Conservation (phyloP, 164 flowering plant species). For the Stephania japonica region DNA sequence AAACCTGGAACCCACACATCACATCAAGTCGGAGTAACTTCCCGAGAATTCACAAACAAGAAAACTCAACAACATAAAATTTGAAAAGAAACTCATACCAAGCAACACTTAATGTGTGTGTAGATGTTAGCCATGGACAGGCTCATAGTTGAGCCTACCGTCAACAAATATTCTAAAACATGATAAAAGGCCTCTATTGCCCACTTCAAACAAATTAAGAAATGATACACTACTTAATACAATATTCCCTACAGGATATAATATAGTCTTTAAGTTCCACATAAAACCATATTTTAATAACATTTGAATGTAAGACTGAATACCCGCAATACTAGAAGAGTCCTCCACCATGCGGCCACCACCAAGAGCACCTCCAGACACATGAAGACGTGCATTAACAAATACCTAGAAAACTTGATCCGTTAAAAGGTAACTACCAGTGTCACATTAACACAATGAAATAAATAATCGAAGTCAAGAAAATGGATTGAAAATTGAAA, state of each 20-base stretch:
- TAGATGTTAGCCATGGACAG: too few species aligned
- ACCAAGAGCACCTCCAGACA: slow-evolving; percentile 99
- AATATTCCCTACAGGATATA: background rate
- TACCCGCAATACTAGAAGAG: slow-evolving; percentile 97
- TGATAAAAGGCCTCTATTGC: background rate
- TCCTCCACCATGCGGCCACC: slow-evolving; percentile 99
- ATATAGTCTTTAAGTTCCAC: background rate
- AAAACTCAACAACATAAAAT: too few species aligned
- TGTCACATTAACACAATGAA: background rate
- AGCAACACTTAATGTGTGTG: too few species aligned
- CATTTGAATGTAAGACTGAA: background rate
- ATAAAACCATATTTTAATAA: background rate
- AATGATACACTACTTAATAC: background rate
- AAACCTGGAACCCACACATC: too few species aligned
- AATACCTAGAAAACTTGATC: slow-evolving; percentile 54
- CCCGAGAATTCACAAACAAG: too few species aligned
- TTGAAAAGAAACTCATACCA: too few species aligned
- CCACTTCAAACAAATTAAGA: background rate
- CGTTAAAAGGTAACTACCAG: background rate
- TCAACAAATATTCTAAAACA: background rate
- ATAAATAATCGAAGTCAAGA: background rate
- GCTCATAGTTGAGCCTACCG: too few species aligned
- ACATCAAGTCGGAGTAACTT: too few species aligned
- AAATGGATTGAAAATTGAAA: slow-evolving; percentile 14
- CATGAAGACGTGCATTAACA: slow-evolving; percentile 99